Evolutionary conservation across 176 grass and related monocot species (phyloP).

Genomic region (Panicum miliaceum): DNA sequence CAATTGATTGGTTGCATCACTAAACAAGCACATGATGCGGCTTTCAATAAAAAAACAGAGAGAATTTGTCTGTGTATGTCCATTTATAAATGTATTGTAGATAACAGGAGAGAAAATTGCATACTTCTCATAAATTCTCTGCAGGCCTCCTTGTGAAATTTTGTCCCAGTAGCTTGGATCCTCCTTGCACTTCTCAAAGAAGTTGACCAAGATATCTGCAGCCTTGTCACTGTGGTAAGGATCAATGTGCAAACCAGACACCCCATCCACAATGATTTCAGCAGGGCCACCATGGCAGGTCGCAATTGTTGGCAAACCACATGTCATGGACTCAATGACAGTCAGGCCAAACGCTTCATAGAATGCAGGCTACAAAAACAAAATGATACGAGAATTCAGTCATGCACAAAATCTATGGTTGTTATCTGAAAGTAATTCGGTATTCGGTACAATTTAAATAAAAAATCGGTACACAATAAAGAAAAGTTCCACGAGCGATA

Average conservation of each 20-base stretch:
- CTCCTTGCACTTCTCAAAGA: constrained; percentile 77
- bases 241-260: constrained; percentile 93
- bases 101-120: background rate
- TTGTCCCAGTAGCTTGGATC: constrained; percentile 84
- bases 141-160: constrained; percentile 77
- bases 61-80: background rate
- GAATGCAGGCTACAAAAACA: constrained; percentile 72
- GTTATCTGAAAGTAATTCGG: constrained; percentile 1
- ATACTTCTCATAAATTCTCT: constrained; percentile 95
- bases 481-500: too few species aligned
- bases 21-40: background rate
- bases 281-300: constrained; percentile 90
- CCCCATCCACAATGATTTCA: constrained; percentile 91
- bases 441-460: too few species aligned
- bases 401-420: background rate
- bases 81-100: background rate
- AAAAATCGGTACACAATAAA: too few species aligned
- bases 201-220: constrained; percentile 74
- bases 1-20: too few species aligned
- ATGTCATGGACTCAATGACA: constrained; percentile 94
- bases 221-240: constrained; percentile 92
- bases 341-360: constrained; percentile 94
- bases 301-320: constrained; percentile 85
- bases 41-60: background rate
- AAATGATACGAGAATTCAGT: constrained; percentile 31